Evolutionary conservation across 2,329 filamentous ascomycete species (phyloP), one percentile per base, ranked within the genome.

Genomic region (Raffaelea ambrosiae): DNA sequence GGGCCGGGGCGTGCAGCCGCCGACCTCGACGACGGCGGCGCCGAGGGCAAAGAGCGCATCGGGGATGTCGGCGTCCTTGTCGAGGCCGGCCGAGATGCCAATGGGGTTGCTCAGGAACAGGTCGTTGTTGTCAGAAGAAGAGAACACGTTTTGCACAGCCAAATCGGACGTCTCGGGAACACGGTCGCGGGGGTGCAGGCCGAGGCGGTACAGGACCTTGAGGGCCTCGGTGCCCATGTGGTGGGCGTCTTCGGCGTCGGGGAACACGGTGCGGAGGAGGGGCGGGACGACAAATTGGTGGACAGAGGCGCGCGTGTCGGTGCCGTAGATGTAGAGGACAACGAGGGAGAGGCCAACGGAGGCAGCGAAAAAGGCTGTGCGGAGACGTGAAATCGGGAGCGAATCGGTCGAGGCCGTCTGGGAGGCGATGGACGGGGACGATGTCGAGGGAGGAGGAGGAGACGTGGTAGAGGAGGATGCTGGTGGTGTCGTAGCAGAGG

Each of bases 1-100:
- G 0, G 91, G 84, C n/a, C 80, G 68, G 0, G 93, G 87, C 4
- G 90, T 97, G 57, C 86, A 84, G 42, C 91, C 93, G 52, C 93
- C 93, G 2, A 98, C 85, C 63, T 98, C 93, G 26, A 98, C 88
- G 35, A 97, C 76, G 3, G 82, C 84, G 21, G 91, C 83, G 29
- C 93, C 93, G 3, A 96, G 70, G 8, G 83, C 88, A 61, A 97
- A 86, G 33, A 98, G 73, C 14, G 83, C 77, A 58, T 91, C 86
- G 1, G 90, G 86, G 47, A 97, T 83, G 53, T 95, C 88, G 47
- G 84, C 93, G 60, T 95, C 79, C 72, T 98, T 97, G 71, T 97
- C 93, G 40, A 98, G 81, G 10, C 93, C 93, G 5, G 88, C 93
- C n/a, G 88, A 94, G 53, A 94, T 95, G 48, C 86, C 93, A 58